Conservation (phyloP, 1,284 basidiomycete genomes). For the Schizopora paradoxa region DNA sequence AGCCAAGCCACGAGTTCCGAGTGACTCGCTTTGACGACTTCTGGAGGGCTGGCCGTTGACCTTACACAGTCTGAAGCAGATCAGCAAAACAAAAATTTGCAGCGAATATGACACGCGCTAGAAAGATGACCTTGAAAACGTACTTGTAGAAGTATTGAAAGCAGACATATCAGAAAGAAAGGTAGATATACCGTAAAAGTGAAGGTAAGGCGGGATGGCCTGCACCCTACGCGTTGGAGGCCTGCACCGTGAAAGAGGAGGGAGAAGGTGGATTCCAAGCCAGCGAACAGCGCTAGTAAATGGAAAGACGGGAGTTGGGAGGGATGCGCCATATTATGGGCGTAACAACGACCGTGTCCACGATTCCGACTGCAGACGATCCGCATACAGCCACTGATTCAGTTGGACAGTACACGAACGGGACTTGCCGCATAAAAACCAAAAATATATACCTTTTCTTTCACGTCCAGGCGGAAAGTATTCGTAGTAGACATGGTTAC, state of each 20-base stretch:
- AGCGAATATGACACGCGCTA: no score
- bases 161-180: no score
- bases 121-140: no score
- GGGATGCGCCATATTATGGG: neutral
- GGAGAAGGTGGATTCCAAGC: no score
- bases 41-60: no score
- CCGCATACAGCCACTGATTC: neutral
- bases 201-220: neutral
- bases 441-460: no score
- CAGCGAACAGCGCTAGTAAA: neutral
- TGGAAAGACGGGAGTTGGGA: neutral
- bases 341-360: neutral
- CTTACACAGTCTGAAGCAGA: no score
- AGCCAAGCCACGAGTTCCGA: constrained; percentile 36
- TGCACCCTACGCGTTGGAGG: neutral
- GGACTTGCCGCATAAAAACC: no score
- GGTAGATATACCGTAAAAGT: neutral
- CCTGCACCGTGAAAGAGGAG: neutral
- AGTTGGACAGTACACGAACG: no score
- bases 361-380: neutral
- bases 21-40: constrained; percentile 36
- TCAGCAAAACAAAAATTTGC: no score
- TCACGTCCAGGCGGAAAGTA: neutral
- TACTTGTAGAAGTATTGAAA: no score
- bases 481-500: constrained; percentile 12